Percentiles rank a stretch among this genome's conserved stretches.
Evolutionary conservation across 1,284 basidiomycete genomes (phyloP).

Genomic region (Cryptococcus hybrid): DNA sequence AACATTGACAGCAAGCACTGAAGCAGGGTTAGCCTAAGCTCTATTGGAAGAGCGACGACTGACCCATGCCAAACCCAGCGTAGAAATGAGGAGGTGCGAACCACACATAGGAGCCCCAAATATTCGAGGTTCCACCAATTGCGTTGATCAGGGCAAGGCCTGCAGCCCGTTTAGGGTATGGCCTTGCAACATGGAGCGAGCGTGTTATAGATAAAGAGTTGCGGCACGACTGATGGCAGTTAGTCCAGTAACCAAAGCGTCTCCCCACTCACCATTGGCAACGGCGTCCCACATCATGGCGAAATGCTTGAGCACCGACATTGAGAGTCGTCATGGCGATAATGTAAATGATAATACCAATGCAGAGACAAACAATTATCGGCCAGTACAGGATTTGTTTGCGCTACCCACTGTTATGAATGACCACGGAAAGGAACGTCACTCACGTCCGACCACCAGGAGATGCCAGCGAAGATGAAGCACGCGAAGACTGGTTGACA

Average conservation of each 20-base stretch:
- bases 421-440: too few relatives aligned
- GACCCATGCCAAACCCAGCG: constrained; percentile 23
- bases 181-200: constrained; percentile 28
- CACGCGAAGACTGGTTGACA: too few relatives aligned
- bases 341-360: too few relatives aligned
- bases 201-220: constrained; percentile 33
- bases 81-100: constrained; percentile 21
- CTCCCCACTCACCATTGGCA: constrained; percentile 10
- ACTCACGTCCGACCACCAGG: too few relatives aligned
- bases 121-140: constrained; percentile 32
- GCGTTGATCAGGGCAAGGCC: constrained; percentile 31
- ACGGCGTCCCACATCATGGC: constrained; percentile 32
- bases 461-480: too few relatives aligned
- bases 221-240: constrained; percentile 21
- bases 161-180: constrained; percentile 31
- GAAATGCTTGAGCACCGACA: constrained; percentile 3
- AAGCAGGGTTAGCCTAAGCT: too few relatives aligned
- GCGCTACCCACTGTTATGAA: too few relatives aligned
- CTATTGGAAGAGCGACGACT: neutral
- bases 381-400: too few relatives aligned
- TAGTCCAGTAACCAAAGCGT: neutral
- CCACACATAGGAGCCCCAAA: constrained; percentile 25
- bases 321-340: too few relatives aligned
- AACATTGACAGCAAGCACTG: constrained; percentile 17
- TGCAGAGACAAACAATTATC: too few relatives aligned